Conservation (phyloP, 768 basidiomycete species). For the Trametes cubensis region DNA sequence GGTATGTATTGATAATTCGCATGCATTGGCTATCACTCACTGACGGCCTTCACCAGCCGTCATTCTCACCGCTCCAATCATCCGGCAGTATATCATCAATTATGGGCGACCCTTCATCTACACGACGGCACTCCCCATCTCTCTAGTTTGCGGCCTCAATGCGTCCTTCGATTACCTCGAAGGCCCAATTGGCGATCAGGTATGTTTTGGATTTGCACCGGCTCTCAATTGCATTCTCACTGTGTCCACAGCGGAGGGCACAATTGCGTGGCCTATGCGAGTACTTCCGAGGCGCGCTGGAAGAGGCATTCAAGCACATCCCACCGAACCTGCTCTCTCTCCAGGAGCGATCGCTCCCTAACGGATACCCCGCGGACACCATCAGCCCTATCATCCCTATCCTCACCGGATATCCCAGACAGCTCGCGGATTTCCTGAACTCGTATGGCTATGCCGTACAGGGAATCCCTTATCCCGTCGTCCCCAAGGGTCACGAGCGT, state of each 20-base stretch:
- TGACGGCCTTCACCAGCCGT: slow-evolving; percentile 5
- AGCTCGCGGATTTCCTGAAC: slow-evolving; percentile 20
- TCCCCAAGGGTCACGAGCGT: slow-evolving; percentile 24
- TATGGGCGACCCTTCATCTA: slow-evolving; percentile 21
- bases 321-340: slow-evolving; percentile 17
- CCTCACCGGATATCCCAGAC: slow-evolving; percentile 13
- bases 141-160: slow-evolving; percentile 16
- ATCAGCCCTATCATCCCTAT: slow-evolving; percentile 24
- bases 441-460: slow-evolving; percentile 17
- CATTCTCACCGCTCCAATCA: slow-evolving; percentile 17
- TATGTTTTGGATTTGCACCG: not conserved
- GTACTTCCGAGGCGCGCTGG: slow-evolving; percentile 14
- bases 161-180: slow-evolving; percentile 17
- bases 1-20: slow-evolving; percentile 9
- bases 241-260: slow-evolving; percentile 1
- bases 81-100: slow-evolving; percentile 18
- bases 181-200: slow-evolving; percentile 18
- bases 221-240: not conserved
- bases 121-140: slow-evolving; percentile 19
- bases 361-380: slow-evolving; percentile 8
- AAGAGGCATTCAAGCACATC: slow-evolving; percentile 6
- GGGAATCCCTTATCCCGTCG: slow-evolving; percentile 20
- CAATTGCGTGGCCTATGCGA: slow-evolving; percentile 4
- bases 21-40: not conserved
- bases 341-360: slow-evolving; percentile 4